Evolutionary conservation across 148 eudicot genomes (phyloP).

Genomic region (Cornus controversa): DNA sequence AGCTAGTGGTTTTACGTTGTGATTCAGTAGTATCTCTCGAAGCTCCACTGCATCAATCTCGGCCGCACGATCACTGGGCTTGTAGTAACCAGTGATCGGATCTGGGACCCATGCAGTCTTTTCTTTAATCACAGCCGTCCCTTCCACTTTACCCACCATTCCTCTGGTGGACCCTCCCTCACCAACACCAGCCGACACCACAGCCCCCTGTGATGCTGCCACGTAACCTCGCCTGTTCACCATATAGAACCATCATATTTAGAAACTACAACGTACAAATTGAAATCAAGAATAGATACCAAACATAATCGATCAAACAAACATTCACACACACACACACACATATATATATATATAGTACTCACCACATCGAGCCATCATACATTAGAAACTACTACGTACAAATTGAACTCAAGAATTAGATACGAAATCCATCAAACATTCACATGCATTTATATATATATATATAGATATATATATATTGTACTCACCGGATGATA

Average conservation of each 20-base stretch:
- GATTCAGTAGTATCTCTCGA: slow-evolving; percentile 2
- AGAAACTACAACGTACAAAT: too few species aligned
- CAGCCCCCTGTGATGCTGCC: slow-evolving; percentile 17
- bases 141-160: not conserved
- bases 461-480: not conserved
- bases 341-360: too few species aligned
- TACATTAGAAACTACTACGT: too few species aligned
- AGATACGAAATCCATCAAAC: not conserved
- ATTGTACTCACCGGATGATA: slow-evolving; percentile 2
- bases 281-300: too few species aligned
- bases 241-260: too few species aligned
- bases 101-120: slow-evolving; percentile 9
- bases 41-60: slow-evolving; percentile 8
- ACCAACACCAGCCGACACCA: too few species aligned
- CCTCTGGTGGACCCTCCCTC: not conserved
- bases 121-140: slow-evolving; percentile 21
- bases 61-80: slow-evolving; percentile 9
- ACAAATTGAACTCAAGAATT: too few species aligned
- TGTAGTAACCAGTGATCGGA: slow-evolving; percentile 14
- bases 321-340: too few species aligned
- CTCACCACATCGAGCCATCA: too few species aligned
- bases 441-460: not conserved
- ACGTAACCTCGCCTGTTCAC: slow-evolving; percentile 30
- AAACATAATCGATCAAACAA: too few species aligned
- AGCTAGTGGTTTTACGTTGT: not conserved